Base-by-base conservation (phyloP, 1,284 basidiomycete genomes). In the Phellinidium pouzarii region DNA sequence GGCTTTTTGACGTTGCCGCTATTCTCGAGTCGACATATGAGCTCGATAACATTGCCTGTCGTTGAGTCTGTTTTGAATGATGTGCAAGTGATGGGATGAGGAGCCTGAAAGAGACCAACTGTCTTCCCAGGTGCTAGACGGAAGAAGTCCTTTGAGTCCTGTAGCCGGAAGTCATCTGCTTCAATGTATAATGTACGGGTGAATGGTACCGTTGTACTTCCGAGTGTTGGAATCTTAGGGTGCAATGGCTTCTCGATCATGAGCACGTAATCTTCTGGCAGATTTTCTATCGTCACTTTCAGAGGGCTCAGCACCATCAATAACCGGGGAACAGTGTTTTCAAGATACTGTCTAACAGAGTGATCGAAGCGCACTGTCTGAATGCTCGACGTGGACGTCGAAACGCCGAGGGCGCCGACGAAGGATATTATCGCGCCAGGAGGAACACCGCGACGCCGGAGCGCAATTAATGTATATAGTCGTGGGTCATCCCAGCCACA, bases 401-500 rank as follows among this genome's bases (percentile, higher is more conserved):
- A 95, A 26, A 99, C 94, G 44, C 96, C 96, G 9, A 99, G 79
- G 9, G 83, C 80, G 68, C 89, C 87, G 58, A 99, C 93, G 68
- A 99, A 99, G 11, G 87, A 86, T 46, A 92, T 73, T 66, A 99
- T 90, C 4, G 96, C 96, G 25, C 92, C 93, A 8, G 96, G 95
- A 14, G 96, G 96, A 22, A 99, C 83, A 58, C 96, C 96, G 45
- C 96, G 85, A 54, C 96, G 80, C 53, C 95, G 84, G 27, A 99
- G 80, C 2, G 94, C 94, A 60, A 98, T 95, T 59, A 99, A 81
- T 1, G 96, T 99, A 71, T 96, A 97, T 48, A 99, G 78, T n/a
- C 96, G 85, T 42, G 96, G 96, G 65, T 99, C 96, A 64, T 99
- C 94, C 96, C 96, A 99, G 43, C 90, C 94, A 47, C 74, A 78